Base-by-base conservation (phyloP, 202 grass and related monocot genomes). In the Panicum hallii region DNA sequence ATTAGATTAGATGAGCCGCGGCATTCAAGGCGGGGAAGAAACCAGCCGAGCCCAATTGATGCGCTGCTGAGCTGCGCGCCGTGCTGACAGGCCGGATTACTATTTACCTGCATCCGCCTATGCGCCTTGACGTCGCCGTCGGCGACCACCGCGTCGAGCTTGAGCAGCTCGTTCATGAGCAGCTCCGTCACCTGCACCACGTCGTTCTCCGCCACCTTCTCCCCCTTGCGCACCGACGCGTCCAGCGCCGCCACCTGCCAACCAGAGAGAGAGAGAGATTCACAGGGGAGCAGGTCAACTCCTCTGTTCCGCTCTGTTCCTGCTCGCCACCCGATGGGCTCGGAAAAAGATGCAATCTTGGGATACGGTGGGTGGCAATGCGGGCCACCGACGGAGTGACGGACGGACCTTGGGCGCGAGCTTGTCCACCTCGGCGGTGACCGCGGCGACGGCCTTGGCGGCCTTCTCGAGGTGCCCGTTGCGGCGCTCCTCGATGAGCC, bases 151-250 rank as follows among this genome's bases (percentile, higher is more conserved):
- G 88, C 92, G 77, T 97, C 94, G 38, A 97, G 90, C 85, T 89
- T 97, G 6, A 97, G 86, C 30, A 97, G 87, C 90, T 97, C 92
- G 56, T 90, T 90, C 94, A 97, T 97, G 48, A 97, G 87, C 81
- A 94, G 73, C 84, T 97, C 94, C 66, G 83, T 94, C 61, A 97
- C 67, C 79, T 88, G 89, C 78, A 85, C 73, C 57, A 97, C 88
- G 85, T 94, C 94, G 22, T 87, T 88, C 83, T 94, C 90, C 19
- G 89, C 88, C 16, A 97, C 94, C 40, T 74, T 94, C 49, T 88
- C 81, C 50, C 94, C 94, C 61, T 92, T 94, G 36, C 90, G 76
- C 78, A 97, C 90, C 85, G 87, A 87, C 83, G 91, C 80, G 28
- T 97, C 94, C 79, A 97, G 63, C 75, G 90, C 88, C 40, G 88